Conservation (phyloP, 116 monocot genomes). For the Posidonia oceanica region DNA sequence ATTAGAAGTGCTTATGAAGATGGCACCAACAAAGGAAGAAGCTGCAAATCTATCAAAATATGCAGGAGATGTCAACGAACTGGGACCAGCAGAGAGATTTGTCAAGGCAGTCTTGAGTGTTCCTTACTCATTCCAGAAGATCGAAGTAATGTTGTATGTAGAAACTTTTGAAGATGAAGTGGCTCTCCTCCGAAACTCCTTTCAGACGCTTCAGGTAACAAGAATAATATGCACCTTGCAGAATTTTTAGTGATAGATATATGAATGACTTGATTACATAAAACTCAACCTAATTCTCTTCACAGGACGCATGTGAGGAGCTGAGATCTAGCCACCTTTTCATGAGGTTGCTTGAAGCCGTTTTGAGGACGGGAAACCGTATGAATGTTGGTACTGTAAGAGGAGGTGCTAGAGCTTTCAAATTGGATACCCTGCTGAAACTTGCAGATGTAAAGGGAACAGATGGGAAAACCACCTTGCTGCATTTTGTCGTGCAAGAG, state of each 20-base stretch:
- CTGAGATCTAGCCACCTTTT: constrained; percentile 72
- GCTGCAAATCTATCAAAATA: constrained; percentile 39
- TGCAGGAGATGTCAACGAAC: constrained; percentile 30
- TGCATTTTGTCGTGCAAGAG: constrained; percentile 93
- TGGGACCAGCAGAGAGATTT: constrained; percentile 59
- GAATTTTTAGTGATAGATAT: too few species aligned
- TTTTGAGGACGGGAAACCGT: constrained; percentile 81
- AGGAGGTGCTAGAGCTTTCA: constrained; percentile 90
- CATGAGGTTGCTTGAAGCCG: constrained; percentile 74
- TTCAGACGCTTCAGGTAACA: constrained; percentile 53
- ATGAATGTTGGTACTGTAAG: constrained; percentile 85
- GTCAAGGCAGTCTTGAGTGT: constrained; percentile 36
- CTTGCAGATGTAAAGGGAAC: constrained; percentile 83
- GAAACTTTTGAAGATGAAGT: constrained; percentile 85
- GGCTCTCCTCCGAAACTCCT: constrained; percentile 44
- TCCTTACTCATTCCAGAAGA: constrained; percentile 59
- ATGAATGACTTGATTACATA: too few species aligned
- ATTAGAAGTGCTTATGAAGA: constrained; percentile 55
- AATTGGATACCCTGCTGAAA: constrained; percentile 79
- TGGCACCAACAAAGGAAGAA: constrained; percentile 65
- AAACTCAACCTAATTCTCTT: neutral
- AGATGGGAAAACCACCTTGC: constrained; percentile 84
- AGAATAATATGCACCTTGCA: neutral
- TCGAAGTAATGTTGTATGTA: constrained; percentile 58
- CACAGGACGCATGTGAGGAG: constrained; percentile 82